Evolutionary conservation across 768 basidiomycete species (phyloP).

Genomic region (Boletus barrowsii): DNA sequence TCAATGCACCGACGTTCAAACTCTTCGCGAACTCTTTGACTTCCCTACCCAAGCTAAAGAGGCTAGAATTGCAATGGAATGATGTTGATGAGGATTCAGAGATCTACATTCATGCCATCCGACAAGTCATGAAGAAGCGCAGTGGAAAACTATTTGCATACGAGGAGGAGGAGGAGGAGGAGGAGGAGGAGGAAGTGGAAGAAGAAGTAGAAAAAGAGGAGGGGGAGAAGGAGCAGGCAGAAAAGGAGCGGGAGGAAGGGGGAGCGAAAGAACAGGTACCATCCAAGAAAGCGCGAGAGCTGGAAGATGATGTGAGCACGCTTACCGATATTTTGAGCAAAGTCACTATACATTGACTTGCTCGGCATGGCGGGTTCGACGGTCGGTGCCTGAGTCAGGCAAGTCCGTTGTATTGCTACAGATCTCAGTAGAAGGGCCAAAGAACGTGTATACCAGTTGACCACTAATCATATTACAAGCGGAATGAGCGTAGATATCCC

Average conservation of each 20-base stretch:
- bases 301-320: constrained; percentile 44
- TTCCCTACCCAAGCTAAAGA: constrained; percentile 56
- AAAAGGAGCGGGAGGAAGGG: constrained; percentile 29
- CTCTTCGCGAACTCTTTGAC: constrained; percentile 66
- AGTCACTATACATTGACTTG: constrained; percentile 43
- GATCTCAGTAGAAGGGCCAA: constrained; percentile 3
- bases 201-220: constrained; percentile 53
- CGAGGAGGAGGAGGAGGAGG: constrained; percentile 84
- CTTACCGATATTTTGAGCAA: constrained; percentile 69
- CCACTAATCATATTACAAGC: constrained; percentile 11
- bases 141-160: constrained; percentile 64
- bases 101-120: constrained; percentile 48
- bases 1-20: constrained; percentile 65
- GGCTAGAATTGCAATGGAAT: constrained; percentile 87
- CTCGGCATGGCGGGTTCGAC: not conserved
- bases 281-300: constrained; percentile 23
- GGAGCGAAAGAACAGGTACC: constrained; percentile 22
- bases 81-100: constrained; percentile 80
- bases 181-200: constrained; percentile 55
- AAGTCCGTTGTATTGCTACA: not conserved
- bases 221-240: constrained; percentile 63
- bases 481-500: constrained; percentile 1
- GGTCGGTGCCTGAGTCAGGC: not conserved
- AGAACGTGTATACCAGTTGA: constrained; percentile 24
- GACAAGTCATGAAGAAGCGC: constrained; percentile 53